Conservation (phyloP, 257 asterid species). For the Solanum rostratum region DNA sequence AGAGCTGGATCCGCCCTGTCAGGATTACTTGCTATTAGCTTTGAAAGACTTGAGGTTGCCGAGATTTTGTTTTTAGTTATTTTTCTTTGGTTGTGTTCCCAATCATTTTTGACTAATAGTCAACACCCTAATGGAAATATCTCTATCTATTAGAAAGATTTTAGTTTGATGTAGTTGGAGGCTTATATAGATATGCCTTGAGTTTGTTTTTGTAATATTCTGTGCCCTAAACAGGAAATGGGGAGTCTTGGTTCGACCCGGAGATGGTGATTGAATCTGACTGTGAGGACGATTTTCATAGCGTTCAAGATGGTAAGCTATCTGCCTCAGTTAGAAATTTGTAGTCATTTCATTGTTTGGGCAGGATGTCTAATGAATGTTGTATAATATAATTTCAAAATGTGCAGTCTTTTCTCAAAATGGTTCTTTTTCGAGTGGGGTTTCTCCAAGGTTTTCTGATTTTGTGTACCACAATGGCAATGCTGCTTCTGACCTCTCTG, state of each 20-base stretch:
- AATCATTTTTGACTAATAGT: background rate
- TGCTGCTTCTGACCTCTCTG: background rate
- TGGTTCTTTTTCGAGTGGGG: slow-evolving; percentile 52
- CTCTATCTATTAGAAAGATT: background rate
- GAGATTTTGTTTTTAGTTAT: background rate
- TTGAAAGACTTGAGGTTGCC: background rate
- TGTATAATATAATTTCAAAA: background rate
- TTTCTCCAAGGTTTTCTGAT: slow-evolving; percentile 71
- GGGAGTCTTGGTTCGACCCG: slow-evolving; percentile 77
- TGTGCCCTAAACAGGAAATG: slow-evolving; percentile 36
- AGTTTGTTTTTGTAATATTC: background rate
- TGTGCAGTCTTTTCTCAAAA: slow-evolving; percentile 72
- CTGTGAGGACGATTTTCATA: slow-evolving; percentile 78
- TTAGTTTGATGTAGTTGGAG: background rate
- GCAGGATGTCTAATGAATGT: background rate
- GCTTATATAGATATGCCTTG: background rate
- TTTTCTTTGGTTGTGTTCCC: background rate
- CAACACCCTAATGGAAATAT: background rate
- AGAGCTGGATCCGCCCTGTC: too few species aligned
- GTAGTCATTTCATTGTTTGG: background rate
- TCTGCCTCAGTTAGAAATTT: background rate
- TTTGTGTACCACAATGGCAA: slow-evolving; percentile 7
- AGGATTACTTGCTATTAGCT: background rate
- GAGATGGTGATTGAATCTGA: slow-evolving; percentile 60
- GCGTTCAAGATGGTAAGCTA: slow-evolving; percentile 81